Evolutionary conservation across 306 rosid species (phyloP), one percentile per base, ranked within the genome.

Genomic region (Cicer judaicum): DNA sequence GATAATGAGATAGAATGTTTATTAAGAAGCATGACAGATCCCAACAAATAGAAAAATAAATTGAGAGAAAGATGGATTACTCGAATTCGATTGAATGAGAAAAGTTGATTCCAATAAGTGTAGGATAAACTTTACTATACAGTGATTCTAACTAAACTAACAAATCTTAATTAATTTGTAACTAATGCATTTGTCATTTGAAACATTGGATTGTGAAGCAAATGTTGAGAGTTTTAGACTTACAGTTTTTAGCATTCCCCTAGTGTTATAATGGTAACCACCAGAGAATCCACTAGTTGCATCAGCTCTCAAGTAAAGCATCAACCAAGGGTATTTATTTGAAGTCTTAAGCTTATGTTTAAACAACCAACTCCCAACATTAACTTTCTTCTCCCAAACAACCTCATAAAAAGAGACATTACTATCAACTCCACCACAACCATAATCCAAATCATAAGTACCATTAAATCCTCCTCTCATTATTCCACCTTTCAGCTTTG

Each of bases 221-320:
- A 47, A 46, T 38, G 16, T n/a, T 48, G 1, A 5, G 34, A 2
- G 4, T 2, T 24, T 24, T 24, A 24, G 34, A 84, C 97, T 88
- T 74, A 90, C 96, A 63, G 67, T 60, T 87, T 85, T 90, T 63
- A 90, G 85, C 93, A 92, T 92, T 75, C 96, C 93, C 64, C 91
- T 90, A 10, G 96, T 90, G 76, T 88, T 92, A 68, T 92, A 92
- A 72, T 84, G 97, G 84, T 92, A 92, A 10, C 97, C 97, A 15
- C 97, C 96, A 24, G 97, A 92, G 78, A 80, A 92, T 73, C 97
- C 97, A 63, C 29, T 59, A 65, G 88, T 88, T 54, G 96, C 96
- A 83, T 92, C 96, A 79, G 93, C 96, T 83, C 97, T 87, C 4
- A 92, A 85, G 83, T 90, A 90, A 59, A 90, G 81, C 97, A 92